A percentile compares a stretch with the other conserved stretches of the same genome.
phyloP scores from a whole-genome alignment of 768 basidiomycete species.

The Boletus bicolor region DNA sequence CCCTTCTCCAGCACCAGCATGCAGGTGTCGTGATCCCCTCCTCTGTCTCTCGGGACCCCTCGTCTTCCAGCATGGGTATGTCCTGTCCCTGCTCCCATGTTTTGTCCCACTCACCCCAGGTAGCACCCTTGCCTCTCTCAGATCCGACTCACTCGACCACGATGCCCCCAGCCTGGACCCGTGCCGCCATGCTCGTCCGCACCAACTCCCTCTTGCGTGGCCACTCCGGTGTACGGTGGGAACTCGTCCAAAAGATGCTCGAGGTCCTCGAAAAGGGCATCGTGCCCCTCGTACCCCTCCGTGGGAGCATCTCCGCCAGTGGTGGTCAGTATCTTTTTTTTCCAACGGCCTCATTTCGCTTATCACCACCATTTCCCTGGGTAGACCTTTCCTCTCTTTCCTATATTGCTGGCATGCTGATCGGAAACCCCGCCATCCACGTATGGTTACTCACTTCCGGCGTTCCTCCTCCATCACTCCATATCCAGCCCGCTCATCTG shows the following conservation, averaged over 20 bases:
- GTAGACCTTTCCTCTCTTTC: slow-evolving; percentile 75
- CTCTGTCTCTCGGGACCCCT: slow-evolving; percentile 25
- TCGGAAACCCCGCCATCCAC: slow-evolving; percentile 76
- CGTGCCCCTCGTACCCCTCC: slow-evolving; percentile 76
- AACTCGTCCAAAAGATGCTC: slow-evolving; percentile 76
- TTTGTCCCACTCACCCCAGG: not conserved
- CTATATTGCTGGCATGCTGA: slow-evolving; percentile 78
- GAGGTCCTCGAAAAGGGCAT: slow-evolving; percentile 68
- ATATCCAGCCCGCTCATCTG: slow-evolving; percentile 9
- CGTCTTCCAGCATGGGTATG: slow-evolving; percentile 12
- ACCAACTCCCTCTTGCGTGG: slow-evolving; percentile 88
- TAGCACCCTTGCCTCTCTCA: slow-evolving; percentile 54
- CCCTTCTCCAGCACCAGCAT: slow-evolving; percentile 85
- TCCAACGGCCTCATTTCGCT: not conserved
- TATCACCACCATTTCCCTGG: slow-evolving; percentile 1
- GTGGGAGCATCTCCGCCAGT: slow-evolving; percentile 80
- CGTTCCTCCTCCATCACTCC: not conserved
- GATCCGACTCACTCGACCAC: slow-evolving; percentile 64
- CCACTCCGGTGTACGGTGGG: slow-evolving; percentile 82
- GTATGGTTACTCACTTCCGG: slow-evolving; percentile 51
- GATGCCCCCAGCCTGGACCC: slow-evolving; percentile 88
- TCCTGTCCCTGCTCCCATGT: not conserved
- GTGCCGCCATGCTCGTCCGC: slow-evolving; percentile 82
- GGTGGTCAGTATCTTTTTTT: slow-evolving; percentile 51
- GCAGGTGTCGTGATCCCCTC: slow-evolving; percentile 65